Percentiles rank a stretch among this genome's conserved stretches.
Evolutionary conservation across 129 eudicot species (phyloP).

Genomic region (Centella asiatica): DNA sequence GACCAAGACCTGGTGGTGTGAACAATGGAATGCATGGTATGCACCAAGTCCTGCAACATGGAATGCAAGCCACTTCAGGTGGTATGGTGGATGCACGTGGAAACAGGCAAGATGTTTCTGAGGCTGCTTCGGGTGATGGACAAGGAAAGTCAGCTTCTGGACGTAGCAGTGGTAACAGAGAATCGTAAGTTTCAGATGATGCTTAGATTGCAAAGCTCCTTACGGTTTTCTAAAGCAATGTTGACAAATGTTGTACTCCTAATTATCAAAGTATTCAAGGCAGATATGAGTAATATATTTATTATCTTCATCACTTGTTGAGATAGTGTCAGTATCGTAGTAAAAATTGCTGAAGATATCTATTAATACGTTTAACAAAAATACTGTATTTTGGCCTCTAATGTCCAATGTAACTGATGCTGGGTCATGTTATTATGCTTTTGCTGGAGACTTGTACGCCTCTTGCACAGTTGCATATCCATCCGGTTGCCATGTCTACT

Average conservation of each 20-base stretch:
- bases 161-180: conserved; percentile 21
- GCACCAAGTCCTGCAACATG: conserved; percentile 52
- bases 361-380: no score
- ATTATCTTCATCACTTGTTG: background rate
- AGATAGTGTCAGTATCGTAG: no score
- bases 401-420: no score
- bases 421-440: no score
- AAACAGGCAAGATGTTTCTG: conserved; percentile 34
- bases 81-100: conserved; percentile 29
- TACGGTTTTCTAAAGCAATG: background rate
- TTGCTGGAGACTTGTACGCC: no score
- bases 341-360: no score
- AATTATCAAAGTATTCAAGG: background rate
- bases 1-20: conserved; percentile 43
- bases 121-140: conserved; percentile 30
- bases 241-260: background rate
- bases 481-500: no score
- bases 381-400: no score
- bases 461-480: no score
- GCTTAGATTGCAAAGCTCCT: background rate
- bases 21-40: conserved; percentile 39
- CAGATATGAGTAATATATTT: background rate
- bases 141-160: conserved; percentile 32
- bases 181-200: conserved; percentile 12
- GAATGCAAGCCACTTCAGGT: conserved; percentile 17